phyloP scores from a whole-genome alignment of 805 yeast species.

The Sugiyamaella marilandica region DNA sequence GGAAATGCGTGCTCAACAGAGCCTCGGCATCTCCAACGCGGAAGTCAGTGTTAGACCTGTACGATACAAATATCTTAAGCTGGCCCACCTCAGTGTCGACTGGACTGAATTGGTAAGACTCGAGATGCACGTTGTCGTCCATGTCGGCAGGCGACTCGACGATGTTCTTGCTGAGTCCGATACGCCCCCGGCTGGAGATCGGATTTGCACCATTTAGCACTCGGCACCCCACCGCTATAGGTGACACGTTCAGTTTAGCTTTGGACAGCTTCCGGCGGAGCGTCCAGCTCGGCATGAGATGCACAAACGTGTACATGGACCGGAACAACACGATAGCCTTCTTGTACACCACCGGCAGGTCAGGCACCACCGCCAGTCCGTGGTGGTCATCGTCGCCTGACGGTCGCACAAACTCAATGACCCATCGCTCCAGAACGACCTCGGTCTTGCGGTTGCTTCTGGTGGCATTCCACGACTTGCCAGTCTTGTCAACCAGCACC shows the following conservation, averaged over 20 bases:
- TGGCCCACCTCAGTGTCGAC: constrained; percentile 73
- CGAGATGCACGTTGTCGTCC: constrained; percentile 34
- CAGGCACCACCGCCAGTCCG: constrained; percentile 29
- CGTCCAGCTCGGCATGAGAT: constrained; percentile 68
- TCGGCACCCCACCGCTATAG: constrained; percentile 52
- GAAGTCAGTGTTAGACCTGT: constrained; percentile 67
- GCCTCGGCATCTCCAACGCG: constrained; percentile 63
- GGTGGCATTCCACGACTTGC: constrained; percentile 46
- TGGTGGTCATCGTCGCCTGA: not conserved
- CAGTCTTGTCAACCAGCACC: constrained; percentile 48
- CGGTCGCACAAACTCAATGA: constrained; percentile 53
- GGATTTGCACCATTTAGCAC: constrained; percentile 70
- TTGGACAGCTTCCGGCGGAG: constrained; percentile 45
- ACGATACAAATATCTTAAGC: constrained; percentile 70
- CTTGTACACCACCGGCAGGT: constrained; percentile 65
- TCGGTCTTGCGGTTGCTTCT: constrained; percentile 66
- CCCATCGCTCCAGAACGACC: constrained; percentile 93
- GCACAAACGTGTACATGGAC: constrained; percentile 59
- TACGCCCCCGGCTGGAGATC: constrained; percentile 73
- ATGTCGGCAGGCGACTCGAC: not conserved
- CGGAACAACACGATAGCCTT: constrained; percentile 71
- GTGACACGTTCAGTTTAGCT: constrained; percentile 35
- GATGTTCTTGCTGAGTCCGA: constrained; percentile 69
- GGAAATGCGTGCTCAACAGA: constrained; percentile 53
- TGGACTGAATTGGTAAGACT: constrained; percentile 61